Evolutionary conservation across 441 rosid species (phyloP).

Genomic region (Arabidopsis hybrid): DNA sequence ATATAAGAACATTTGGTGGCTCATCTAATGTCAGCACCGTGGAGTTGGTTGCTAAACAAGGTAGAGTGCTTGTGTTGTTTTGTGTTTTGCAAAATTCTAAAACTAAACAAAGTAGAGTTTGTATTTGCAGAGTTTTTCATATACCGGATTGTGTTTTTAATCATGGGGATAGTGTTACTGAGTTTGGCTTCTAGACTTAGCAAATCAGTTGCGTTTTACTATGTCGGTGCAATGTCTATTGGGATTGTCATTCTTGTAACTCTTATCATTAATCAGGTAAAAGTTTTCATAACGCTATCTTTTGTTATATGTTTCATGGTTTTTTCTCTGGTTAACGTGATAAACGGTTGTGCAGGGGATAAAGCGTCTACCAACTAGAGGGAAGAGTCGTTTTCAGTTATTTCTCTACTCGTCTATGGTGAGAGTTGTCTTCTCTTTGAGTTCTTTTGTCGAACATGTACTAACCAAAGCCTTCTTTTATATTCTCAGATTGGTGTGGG

Average conservation of each 20-base stretch:
- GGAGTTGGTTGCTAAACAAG: slow-evolving; percentile 69
- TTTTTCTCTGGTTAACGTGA: not conserved
- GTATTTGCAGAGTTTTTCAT: slow-evolving; percentile 60
- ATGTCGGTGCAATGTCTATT: slow-evolving; percentile 71
- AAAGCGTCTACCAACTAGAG: slow-evolving; percentile 80
- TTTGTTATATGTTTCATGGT: not conserved
- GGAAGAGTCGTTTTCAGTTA: slow-evolving; percentile 65
- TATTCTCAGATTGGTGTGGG: slow-evolving; percentile 74
- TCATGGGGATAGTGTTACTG: slow-evolving; percentile 60
- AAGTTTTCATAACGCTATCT: not conserved
- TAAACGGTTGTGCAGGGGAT: slow-evolving; percentile 61
- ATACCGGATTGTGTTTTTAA: slow-evolving; percentile 64
- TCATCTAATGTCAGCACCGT: slow-evolving; percentile 43
- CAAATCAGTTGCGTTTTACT: slow-evolving; percentile 75
- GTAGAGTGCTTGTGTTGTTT: slow-evolving; percentile 41
- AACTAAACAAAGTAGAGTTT: not conserved
- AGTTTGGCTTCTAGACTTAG: slow-evolving; percentile 66
- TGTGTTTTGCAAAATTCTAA: slow-evolving; percentile 1
- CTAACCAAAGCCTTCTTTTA: not conserved
- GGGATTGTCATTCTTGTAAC: slow-evolving; percentile 77
- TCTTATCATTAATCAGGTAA: slow-evolving; percentile 79
- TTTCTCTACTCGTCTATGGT: slow-evolving; percentile 77
- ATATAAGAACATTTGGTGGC: slow-evolving; percentile 54
- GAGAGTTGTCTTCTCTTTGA: slow-evolving; percentile 8
- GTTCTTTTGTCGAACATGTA: not conserved